phyloP scores from a whole-genome alignment of 441 rosid species.

The Populus hybrid region DNA sequence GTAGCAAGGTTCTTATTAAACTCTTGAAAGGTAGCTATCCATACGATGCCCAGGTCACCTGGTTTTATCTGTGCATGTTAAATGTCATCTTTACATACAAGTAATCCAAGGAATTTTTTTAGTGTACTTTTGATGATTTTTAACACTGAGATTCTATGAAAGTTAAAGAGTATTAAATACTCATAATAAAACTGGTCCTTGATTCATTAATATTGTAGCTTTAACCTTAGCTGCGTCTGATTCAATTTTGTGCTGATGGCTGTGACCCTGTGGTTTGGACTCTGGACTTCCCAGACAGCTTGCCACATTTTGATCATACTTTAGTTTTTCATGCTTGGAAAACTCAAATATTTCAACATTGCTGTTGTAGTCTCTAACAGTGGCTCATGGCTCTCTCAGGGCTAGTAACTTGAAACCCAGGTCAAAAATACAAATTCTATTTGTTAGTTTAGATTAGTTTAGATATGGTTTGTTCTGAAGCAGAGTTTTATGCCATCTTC shows the following conservation, averaged over 20 bases:
- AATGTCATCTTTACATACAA: background rate
- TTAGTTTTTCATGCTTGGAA: background rate
- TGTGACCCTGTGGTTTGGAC: background rate
- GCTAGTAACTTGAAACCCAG: background rate
- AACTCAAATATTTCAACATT: background rate
- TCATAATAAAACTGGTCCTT: background rate
- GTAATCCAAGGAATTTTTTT: background rate
- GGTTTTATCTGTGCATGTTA: background rate
- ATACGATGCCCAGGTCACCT: background rate
- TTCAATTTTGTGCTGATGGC: background rate
- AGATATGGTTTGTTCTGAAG: background rate
- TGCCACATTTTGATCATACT: background rate
- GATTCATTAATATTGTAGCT: background rate
- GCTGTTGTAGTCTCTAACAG: background rate
- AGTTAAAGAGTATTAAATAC: background rate
- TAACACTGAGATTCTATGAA: background rate
- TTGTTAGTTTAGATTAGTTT: background rate
- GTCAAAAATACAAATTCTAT: background rate
- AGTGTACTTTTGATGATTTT: background rate
- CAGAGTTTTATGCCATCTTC: background rate
- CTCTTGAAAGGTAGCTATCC: conserved; percentile 25
- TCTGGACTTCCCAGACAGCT: background rate
- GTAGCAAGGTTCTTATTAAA: conserved; percentile 54
- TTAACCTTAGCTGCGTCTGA: background rate
- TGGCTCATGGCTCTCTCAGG: background rate